Evolutionary conservation across 2,329 filamentous ascomycete genomes (phyloP), one percentile per base, ranked within the genome.

Genomic region (Grosmannia huntii): DNA sequence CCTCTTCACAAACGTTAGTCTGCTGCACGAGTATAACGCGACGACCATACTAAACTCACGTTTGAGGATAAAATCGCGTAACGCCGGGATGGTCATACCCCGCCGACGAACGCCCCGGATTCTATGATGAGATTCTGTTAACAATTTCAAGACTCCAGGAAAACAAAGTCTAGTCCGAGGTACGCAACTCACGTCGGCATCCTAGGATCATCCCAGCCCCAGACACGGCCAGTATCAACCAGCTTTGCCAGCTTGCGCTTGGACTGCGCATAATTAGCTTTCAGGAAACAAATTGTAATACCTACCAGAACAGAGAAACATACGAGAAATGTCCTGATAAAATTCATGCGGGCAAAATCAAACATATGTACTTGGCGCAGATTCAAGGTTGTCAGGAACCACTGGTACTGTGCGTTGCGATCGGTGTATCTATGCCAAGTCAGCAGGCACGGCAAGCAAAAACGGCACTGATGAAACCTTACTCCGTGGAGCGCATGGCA

Each of bases 181-280:
- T n/a, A 44, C 4, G 14, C 12, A 12, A 55, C 57, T 10, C 41
- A 61, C 11, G 89, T 92, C 10, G 89, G 89, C 87, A 94, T 90
- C 55, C 89, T 84, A 25, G 89, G 88, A 68, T 92, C 89, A 64
- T 94, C 88, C 89, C 89, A 94, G 63, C 89, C 89, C 79, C 82
- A 86, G 52, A 94, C 89, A 59, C 81, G 80, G 60, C 86, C 86
- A 31, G 81, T 77, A 55, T 90, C 86, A 55, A 94, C 89, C 28
- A 94, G 80, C 75, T 89, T 90, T 60, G 87, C 88, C 44, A 94
- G 81, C 75, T 94, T 94, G 60, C 89, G 84, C 78, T 94, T 94
- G 56, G 88, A 92, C 21, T 58, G 48, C 14, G 9, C 16, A 7
- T 1, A 1, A 49, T 60, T 50, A 60, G 44, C 33, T n/a, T n/a